Evolutionary conservation across 208 protist species (phyloP).

Genomic region (Acanthamoeba lugdunensis): DNA sequence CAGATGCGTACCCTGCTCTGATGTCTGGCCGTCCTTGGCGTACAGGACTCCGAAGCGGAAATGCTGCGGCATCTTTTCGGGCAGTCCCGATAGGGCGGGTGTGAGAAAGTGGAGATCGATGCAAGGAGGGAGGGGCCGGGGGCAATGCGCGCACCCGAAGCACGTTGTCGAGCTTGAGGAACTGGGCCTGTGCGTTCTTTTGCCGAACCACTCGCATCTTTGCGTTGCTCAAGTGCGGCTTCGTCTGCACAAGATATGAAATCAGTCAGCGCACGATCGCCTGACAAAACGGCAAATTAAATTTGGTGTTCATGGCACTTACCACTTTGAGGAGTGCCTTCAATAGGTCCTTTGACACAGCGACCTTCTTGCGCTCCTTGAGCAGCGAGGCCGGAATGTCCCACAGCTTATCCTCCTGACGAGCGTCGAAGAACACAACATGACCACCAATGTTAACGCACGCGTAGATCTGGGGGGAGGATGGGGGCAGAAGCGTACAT

Average conservation of each 20-base stretch:
- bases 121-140: background rate
- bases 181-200: conserved; percentile 16
- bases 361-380: conserved; percentile 5
- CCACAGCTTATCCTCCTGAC: background rate
- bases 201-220: conserved; percentile 36
- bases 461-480: too few relatives aligned
- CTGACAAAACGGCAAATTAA: too few relatives aligned
- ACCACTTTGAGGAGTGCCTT: conserved; percentile 50
- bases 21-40: conserved; percentile 30
- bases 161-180: conserved; percentile 38
- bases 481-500: too few relatives aligned
- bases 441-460: background rate
- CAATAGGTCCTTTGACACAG: background rate
- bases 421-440: background rate
- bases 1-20: background rate
- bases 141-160: conserved; percentile 4
- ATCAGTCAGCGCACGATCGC: background rate
- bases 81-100: background rate
- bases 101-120: background rate
- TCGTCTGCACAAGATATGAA: background rate
- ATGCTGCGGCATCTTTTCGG: background rate
- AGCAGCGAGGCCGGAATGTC: conserved; percentile 27
- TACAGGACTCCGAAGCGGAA: conserved; percentile 33
- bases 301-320: background rate
- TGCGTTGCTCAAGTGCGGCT: background rate